Conservation (phyloP, 768 basidiomycete genomes). For the Tulasnella calospora region DNA sequence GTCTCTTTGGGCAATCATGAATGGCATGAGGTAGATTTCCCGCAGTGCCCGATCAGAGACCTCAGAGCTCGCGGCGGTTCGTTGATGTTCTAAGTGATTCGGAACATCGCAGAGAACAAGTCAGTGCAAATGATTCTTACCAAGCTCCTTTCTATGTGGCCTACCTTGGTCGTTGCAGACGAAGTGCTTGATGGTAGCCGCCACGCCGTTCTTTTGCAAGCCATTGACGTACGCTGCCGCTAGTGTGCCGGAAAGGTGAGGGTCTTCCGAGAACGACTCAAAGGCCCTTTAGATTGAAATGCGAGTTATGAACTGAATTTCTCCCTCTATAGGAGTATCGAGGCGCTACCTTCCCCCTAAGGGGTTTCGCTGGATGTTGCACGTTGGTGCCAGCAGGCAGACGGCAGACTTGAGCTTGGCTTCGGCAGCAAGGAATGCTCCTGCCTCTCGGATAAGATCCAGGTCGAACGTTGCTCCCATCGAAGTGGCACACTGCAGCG, state of each 20-base stretch:
- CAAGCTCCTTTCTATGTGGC: slow-evolving; percentile 55
- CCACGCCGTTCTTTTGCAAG: slow-evolving; percentile 70
- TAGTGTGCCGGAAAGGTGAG: slow-evolving; percentile 63
- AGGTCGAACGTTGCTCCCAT: slow-evolving; percentile 72
- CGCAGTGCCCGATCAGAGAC: slow-evolving; percentile 61
- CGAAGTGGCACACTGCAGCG: slow-evolving; percentile 55
- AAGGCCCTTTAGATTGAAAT: slow-evolving; percentile 48
- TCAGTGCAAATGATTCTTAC: slow-evolving; percentile 41
- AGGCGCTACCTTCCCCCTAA: slow-evolving; percentile 40
- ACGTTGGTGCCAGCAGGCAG: slow-evolving; percentile 70
- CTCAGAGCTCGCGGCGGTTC: slow-evolving; percentile 59
- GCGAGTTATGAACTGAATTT: not conserved
- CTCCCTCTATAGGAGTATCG: slow-evolving; percentile 12
- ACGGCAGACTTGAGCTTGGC: slow-evolving; percentile 66
- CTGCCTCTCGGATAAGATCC: slow-evolving; percentile 57
- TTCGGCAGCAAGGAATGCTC: slow-evolving; percentile 61
- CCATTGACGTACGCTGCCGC: slow-evolving; percentile 72
- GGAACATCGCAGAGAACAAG: not conserved
- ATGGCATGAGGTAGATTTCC: slow-evolving; percentile 70
- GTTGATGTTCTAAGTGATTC: slow-evolving; percentile 43
- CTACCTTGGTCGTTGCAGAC: slow-evolving; percentile 69
- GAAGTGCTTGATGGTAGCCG: slow-evolving; percentile 76
- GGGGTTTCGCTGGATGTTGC: slow-evolving; percentile 66
- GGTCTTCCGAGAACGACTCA: slow-evolving; percentile 77
- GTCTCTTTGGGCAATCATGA: slow-evolving; percentile 28